Evolutionary conservation across 192 early-diverging fungal genomes (phyloP).

Genomic region (Powellomyces hirtus): DNA sequence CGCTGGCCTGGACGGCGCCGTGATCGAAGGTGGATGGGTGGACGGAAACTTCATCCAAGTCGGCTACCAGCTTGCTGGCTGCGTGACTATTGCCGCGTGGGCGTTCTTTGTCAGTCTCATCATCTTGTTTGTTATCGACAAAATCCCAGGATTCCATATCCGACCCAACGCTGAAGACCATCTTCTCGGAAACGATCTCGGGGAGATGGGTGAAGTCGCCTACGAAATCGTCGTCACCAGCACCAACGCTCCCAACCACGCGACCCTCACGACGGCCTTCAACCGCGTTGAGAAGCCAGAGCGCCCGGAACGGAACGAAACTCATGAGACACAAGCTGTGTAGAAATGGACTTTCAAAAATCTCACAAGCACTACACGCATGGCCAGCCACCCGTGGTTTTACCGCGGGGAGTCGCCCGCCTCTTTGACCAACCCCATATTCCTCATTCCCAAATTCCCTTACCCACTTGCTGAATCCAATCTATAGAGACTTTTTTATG

Average conservation of each 20-base stretch:
- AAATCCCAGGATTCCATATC: slow-evolving; percentile 75
- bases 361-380: no score
- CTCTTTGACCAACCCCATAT: no score
- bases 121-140: slow-evolving; percentile 73
- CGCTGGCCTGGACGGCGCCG: slow-evolving; percentile 60
- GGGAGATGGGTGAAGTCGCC: slow-evolving; percentile 86
- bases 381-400: no score
- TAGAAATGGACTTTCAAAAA: no score
- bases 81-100: slow-evolving; percentile 60
- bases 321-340: no score
- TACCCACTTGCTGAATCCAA: no score
- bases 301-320: no score
- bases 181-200: slow-evolving; percentile 69
- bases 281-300: not conserved
- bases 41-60: slow-evolving; percentile 70
- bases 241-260: no score
- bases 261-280: not conserved
- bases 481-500: no score
- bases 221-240: slow-evolving; percentile 47
- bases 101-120: slow-evolving; percentile 77
- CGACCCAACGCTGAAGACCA: slow-evolving; percentile 80
- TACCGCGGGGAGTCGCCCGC: no score
- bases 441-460: no score
- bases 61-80: slow-evolving; percentile 66
- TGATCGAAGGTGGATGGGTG: slow-evolving; percentile 58